Percentiles rank a stretch among this genome's conserved stretches.
Evolutionary conservation across 306 rosid species (phyloP).

Genomic region (Comarum palustre): DNA sequence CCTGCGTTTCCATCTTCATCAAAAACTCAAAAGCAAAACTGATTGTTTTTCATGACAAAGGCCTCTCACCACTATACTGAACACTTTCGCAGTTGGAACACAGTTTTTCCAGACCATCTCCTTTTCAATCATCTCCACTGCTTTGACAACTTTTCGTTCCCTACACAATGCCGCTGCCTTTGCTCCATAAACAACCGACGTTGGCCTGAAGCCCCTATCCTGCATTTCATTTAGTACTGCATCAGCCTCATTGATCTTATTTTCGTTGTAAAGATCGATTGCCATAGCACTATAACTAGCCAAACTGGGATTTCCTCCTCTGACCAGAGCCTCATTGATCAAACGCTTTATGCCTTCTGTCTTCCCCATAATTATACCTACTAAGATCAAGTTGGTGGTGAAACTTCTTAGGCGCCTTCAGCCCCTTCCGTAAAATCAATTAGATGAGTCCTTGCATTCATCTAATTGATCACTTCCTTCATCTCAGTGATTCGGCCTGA

Average conservation of each 20-base stretch:
- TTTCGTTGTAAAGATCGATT: constrained; percentile 37
- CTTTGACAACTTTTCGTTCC: constrained; percentile 34
- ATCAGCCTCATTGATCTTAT: constrained; percentile 29
- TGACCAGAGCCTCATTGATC: constrained; percentile 35
- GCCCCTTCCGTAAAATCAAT: constrained; percentile 44
- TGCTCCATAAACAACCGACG: constrained; percentile 33
- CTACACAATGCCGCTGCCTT: constrained; percentile 28
- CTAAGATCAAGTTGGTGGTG: constrained; percentile 23
- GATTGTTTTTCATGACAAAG: constrained; percentile 32
- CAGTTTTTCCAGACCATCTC: constrained; percentile 31
- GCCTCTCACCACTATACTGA: constrained; percentile 23
- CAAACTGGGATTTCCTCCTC: constrained; percentile 42
- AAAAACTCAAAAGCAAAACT: constrained; percentile 22
- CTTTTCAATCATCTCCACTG: constrained; percentile 35
- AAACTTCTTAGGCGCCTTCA: constrained; percentile 33
- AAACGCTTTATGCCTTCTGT: constrained; percentile 19
- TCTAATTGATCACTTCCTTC: constrained; percentile 34
- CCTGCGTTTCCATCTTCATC: constrained; percentile 32
- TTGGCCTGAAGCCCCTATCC: constrained; percentile 35
- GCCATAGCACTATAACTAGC: constrained; percentile 38
- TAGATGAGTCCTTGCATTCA: constrained; percentile 47
- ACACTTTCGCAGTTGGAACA: constrained; percentile 30
- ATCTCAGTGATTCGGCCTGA: constrained; percentile 36
- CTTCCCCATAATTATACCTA: constrained; percentile 8
- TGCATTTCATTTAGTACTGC: constrained; percentile 25